Conservation (phyloP, 1,139 yeast species). For the Pichia cactophila region DNA sequence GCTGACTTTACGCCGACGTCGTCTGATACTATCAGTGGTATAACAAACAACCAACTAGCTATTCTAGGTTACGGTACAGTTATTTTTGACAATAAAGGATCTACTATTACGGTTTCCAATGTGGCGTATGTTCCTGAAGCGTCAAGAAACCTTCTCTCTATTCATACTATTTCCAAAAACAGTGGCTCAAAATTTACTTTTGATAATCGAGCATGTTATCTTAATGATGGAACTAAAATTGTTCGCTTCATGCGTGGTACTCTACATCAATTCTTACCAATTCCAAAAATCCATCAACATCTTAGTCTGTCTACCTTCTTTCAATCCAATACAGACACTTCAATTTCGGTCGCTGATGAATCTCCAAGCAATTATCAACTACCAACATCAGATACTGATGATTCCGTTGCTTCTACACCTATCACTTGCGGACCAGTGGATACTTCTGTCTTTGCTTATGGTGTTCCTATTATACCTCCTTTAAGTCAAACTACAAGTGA, state of each 20-base stretch:
- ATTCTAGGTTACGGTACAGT: background rate
- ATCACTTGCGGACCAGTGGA: too few species aligned
- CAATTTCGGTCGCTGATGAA: too few species aligned
- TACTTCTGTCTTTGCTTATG: too few species aligned
- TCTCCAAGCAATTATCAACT: too few species aligned
- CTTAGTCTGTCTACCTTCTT: background rate
- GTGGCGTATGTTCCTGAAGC: background rate
- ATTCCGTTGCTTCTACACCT: too few species aligned
- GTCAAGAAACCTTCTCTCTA: background rate
- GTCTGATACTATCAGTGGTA: background rate
- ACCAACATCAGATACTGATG: too few species aligned
- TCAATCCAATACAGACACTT: too few species aligned
- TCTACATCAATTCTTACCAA: background rate
- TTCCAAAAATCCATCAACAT: background rate
- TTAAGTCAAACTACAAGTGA: too few species aligned
- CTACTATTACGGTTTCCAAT: background rate
- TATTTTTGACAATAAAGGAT: background rate
- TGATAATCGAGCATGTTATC: background rate
- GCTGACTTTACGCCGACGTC: background rate
- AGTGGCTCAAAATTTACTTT: background rate
- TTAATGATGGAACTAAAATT: too few species aligned
- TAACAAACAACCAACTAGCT: background rate
- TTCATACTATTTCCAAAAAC: background rate
- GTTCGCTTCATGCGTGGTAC: background rate
- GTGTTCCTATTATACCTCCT: too few species aligned